phyloP scores from a whole-genome alignment of 2,329 filamentous ascomycete genomes.

The Fusarium sp. region DNA sequence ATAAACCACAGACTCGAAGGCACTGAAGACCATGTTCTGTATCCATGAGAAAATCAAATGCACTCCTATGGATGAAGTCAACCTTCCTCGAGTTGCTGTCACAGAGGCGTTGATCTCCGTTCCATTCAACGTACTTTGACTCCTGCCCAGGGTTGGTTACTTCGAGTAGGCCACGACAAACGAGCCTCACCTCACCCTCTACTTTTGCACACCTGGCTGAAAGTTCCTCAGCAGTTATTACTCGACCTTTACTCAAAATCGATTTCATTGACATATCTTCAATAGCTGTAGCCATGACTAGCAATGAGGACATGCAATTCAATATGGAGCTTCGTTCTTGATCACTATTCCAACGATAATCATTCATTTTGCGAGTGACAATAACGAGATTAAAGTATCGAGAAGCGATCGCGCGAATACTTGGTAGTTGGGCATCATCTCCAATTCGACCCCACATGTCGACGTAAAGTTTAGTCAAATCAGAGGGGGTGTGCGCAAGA shows the following conservation, averaged over 20 bases:
- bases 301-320: background rate
- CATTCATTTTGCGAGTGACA: background rate
- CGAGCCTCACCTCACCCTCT: background rate
- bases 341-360: accelerated
- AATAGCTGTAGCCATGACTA: accelerated
- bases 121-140: background rate
- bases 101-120: background rate
- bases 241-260: accelerated
- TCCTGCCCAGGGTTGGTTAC: background rate
- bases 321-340: accelerated
- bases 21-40: background rate
- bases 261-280: accelerated
- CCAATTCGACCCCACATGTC: constrained; percentile 6
- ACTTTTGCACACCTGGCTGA: accelerated
- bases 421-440: background rate
- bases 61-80: background rate
- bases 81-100: background rate
- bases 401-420: background rate
- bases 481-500: background rate
- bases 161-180: background rate
- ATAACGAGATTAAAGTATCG: background rate
- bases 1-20: background rate
- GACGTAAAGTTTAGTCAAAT: background rate
- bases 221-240: accelerated
- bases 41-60: background rate